Conservation (phyloP, 164 flowering plant genomes). For the Litsea cubeba region DNA sequence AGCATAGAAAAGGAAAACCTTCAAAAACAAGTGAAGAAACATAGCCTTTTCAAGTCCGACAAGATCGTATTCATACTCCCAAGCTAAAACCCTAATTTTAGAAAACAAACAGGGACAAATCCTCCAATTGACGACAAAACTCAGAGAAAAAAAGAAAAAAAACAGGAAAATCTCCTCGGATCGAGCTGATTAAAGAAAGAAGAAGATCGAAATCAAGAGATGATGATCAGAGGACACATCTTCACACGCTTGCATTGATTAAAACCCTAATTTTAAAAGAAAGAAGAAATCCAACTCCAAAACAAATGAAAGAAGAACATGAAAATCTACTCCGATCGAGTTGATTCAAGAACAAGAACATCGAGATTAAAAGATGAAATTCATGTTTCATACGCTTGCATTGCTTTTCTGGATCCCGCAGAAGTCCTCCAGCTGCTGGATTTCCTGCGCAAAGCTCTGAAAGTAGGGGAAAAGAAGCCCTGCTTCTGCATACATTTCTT, state of each 20-base stretch:
- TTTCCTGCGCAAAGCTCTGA: conserved; percentile 19
- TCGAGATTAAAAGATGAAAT: neutral
- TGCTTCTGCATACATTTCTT: conserved; percentile 27
- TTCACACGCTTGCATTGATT: neutral
- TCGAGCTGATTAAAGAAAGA: too few species aligned
- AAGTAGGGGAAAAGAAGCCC: conserved; percentile 24
- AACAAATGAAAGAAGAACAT: neutral
- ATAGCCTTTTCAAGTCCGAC: neutral
- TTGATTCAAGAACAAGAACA: neutral
- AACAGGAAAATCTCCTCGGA: too few species aligned
- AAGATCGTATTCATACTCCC: neutral
- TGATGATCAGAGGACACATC: too few species aligned
- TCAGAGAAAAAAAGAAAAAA: too few species aligned
- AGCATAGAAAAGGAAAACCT: too few species aligned
- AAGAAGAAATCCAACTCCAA: neutral
- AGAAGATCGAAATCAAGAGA: neutral
- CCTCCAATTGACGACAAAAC: too few species aligned
- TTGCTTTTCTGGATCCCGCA: neutral
- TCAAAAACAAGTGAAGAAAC: too few species aligned
- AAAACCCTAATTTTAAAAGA: too few species aligned
- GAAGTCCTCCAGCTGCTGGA: conserved; percentile 10
- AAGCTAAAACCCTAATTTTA: neutral
- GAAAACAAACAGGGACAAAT: neutral
- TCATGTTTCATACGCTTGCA: neutral
- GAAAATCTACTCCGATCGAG: too few species aligned